phyloP scores from a whole-genome alignment of 345 rosid species.

The Salix purpurea region DNA sequence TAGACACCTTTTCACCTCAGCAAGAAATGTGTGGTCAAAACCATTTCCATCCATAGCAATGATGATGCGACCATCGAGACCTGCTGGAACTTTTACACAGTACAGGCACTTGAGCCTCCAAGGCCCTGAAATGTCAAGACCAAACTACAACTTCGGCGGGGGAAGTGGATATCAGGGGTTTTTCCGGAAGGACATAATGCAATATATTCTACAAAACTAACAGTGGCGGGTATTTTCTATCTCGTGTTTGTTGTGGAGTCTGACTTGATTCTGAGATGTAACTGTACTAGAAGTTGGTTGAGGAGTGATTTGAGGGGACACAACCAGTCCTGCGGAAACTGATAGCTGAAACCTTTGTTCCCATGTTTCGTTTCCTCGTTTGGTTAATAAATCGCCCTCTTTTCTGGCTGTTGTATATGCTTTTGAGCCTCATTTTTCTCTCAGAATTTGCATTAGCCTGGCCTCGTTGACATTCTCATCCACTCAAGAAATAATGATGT shows the following conservation, averaged over 20 bases:
- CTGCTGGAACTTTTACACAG: conserved; percentile 49
- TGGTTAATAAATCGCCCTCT: neutral
- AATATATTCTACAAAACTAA: conserved; percentile 53
- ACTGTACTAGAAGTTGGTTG: neutral
- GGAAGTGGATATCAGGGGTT: conserved; percentile 38
- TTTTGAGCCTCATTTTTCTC: neutral
- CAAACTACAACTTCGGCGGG: conserved; percentile 16
- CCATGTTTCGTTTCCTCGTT: neutral
- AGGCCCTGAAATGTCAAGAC: conserved; percentile 22
- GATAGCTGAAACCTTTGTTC: neutral
- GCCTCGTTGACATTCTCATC: neutral
- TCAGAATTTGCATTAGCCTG: neutral
- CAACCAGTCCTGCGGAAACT: neutral
- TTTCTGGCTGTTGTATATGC: neutral
- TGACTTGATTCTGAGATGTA: neutral
- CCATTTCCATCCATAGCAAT: conserved; percentile 54
- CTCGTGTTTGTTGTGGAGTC: neutral
- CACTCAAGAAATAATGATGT: neutral
- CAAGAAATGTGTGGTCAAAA: conserved; percentile 39
- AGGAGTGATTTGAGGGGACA: neutral
- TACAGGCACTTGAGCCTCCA: conserved; percentile 43
- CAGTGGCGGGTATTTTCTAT: neutral
- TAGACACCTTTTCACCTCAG: conserved; percentile 51
- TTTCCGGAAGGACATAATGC: conserved; percentile 66
- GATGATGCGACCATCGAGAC: conserved; percentile 57